Evolutionary conservation across 352 stramenopile genomes (phyloP).

Genomic region (Thraustochytrium striatum): DNA sequence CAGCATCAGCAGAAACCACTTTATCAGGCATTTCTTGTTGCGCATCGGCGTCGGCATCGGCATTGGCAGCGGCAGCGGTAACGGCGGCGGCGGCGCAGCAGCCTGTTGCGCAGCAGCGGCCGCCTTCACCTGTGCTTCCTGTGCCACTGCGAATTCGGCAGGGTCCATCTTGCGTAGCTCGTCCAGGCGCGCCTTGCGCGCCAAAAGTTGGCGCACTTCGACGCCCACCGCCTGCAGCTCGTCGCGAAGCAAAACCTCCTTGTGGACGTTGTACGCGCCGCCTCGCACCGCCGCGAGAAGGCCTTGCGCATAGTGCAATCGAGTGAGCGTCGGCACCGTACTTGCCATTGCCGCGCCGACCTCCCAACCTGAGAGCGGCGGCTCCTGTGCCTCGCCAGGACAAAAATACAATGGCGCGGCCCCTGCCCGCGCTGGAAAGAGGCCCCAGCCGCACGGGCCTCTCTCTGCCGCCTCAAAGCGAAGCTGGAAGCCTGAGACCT

Average conservation of each 20-base stretch:
- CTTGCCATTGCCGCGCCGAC: not conserved
- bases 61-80: not conserved
- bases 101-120: not conserved
- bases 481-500: slow-evolving; percentile 10
- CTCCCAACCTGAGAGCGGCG: not conserved
- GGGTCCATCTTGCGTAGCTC: slow-evolving; percentile 7
- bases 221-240: slow-evolving; percentile 21
- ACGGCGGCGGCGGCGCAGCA: not conserved
- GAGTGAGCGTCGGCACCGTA: not conserved
- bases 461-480: not conserved
- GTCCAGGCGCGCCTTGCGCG: not conserved
- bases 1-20: not conserved
- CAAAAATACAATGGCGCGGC: too few relatives aligned
- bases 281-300: not conserved
- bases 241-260: not conserved
- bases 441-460: not conserved
- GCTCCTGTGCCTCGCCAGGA: too few relatives aligned
- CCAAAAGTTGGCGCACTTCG: not conserved
- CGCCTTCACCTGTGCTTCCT: not conserved
- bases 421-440: not conserved
- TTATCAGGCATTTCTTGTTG: not conserved
- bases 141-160: not conserved
- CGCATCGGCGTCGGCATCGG: not conserved
- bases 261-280: not conserved
- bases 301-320: not conserved